A percentile compares a stretch with the other conserved stretches of the same genome.
Conservation (phyloP, 345 rosid genomes). For the Eutrema yunnanense region DNA sequence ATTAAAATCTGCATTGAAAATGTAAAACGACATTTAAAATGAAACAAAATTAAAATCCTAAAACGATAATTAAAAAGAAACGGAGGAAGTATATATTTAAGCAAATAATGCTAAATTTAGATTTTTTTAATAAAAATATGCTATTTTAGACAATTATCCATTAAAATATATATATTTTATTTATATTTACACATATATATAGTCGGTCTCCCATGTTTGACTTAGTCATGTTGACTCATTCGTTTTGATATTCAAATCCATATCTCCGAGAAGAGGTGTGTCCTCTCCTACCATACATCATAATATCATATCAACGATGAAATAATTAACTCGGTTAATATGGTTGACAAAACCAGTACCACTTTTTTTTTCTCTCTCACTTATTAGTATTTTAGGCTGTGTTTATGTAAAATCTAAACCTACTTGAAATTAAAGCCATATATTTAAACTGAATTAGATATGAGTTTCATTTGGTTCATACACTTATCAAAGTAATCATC, state of each 20-base stretch:
- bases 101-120: too few species aligned
- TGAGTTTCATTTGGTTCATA: background rate
- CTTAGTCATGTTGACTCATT: constrained; percentile 19
- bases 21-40: too few species aligned
- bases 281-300: background rate
- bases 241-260: background rate
- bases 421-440: background rate
- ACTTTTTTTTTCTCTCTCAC: background rate
- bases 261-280: background rate
- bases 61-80: too few species aligned
- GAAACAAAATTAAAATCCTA: too few species aligned
- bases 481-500: background rate
- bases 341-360: background rate
- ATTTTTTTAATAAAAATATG: too few species aligned
- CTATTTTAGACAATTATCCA: too few species aligned
- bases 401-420: background rate
- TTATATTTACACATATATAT: background rate
- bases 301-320: background rate
- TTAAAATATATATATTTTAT: too few species aligned
- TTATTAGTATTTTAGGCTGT: background rate
- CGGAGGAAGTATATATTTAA: too few species aligned
- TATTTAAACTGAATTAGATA: background rate
- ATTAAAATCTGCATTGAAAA: too few species aligned
- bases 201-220: background rate
- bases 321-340: background rate